phyloP scores from a whole-genome alignment of 345 rosid genomes.

The Mangifera indica region DNA sequence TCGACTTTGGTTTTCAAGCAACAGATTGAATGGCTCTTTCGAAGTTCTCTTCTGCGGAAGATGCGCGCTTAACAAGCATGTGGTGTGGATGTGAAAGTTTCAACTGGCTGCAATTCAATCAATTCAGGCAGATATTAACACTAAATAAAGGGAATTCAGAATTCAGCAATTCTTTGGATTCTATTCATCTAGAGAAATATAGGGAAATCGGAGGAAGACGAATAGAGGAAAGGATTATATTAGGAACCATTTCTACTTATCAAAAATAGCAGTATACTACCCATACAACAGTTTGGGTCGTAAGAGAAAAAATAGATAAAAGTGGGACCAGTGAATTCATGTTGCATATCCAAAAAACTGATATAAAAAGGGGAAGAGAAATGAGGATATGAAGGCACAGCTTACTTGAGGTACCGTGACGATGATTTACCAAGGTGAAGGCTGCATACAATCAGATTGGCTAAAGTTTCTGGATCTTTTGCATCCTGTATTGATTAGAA shows the following conservation, averaged over 20 bases:
- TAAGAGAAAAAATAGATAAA: background rate
- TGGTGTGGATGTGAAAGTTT: slow-evolving; percentile 80
- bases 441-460: slow-evolving; percentile 87
- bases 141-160: background rate
- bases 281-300: too few species aligned
- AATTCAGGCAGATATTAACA: background rate
- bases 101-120: slow-evolving; percentile 75
- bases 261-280: background rate
- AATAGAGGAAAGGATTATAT: too few species aligned
- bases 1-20: slow-evolving; percentile 44
- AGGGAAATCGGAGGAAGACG: too few species aligned
- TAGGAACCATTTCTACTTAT: too few species aligned
- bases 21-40: slow-evolving; percentile 87
- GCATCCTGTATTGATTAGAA: slow-evolving; percentile 62
- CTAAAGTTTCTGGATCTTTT: slow-evolving; percentile 93
- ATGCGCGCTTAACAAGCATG: slow-evolving; percentile 61
- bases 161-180: too few species aligned
- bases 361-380: background rate
- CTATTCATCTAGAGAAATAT: too few species aligned
- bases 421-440: slow-evolving; percentile 91
- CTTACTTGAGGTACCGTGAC: slow-evolving; percentile 82
- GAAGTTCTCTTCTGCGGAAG: slow-evolving; percentile 77
- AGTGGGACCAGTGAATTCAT: background rate
- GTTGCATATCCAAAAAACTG: too few species aligned
- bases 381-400: slow-evolving; percentile 3